Evolutionary conservation across 2,329 filamentous ascomycete species (phyloP).

Genomic region (Monosporascus ibericus): DNA sequence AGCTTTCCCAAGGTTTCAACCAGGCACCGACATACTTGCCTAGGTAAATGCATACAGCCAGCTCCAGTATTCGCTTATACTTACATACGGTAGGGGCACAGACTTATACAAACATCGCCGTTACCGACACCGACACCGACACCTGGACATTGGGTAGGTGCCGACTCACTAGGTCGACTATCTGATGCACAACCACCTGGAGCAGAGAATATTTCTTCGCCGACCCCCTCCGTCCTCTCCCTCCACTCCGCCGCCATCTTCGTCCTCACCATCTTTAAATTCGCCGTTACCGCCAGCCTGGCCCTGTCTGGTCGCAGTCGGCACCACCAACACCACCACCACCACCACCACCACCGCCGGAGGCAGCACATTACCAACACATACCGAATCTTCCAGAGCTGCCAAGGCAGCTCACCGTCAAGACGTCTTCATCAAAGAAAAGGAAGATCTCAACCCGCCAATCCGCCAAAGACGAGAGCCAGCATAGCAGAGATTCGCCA

Average conservation of each 20-base stretch:
- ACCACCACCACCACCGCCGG: slow-evolving; percentile 8
- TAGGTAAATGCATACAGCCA: too few relatives aligned
- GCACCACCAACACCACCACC: slow-evolving; percentile 9
- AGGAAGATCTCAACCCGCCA: slow-evolving; percentile 54
- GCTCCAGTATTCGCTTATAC: too few relatives aligned
- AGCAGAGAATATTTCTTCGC: not conserved
- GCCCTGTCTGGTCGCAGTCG: slow-evolving; percentile 2
- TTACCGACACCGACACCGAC: too few relatives aligned
- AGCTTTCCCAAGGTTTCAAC: too few relatives aligned
- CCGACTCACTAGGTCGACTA: too few relatives aligned
- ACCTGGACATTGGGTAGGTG: too few relatives aligned
- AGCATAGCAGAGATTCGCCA: slow-evolving; percentile 25
- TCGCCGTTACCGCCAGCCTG: slow-evolving; percentile 3
- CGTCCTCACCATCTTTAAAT: not conserved
- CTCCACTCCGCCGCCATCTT: not conserved
- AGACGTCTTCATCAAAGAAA: slow-evolving; percentile 70
- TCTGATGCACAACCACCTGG: not conserved
- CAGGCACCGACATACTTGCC: too few relatives aligned
- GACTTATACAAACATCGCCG: not conserved
- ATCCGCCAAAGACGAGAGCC: slow-evolving; percentile 35
- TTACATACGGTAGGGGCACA: too few relatives aligned
- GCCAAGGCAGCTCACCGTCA: slow-evolving; percentile 62
- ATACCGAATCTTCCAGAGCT: slow-evolving; percentile 40
- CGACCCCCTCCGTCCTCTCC: not conserved
- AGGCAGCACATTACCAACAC: not conserved